Conservation (phyloP, 148 eudicot species). For the Cornus kousa region DNA sequence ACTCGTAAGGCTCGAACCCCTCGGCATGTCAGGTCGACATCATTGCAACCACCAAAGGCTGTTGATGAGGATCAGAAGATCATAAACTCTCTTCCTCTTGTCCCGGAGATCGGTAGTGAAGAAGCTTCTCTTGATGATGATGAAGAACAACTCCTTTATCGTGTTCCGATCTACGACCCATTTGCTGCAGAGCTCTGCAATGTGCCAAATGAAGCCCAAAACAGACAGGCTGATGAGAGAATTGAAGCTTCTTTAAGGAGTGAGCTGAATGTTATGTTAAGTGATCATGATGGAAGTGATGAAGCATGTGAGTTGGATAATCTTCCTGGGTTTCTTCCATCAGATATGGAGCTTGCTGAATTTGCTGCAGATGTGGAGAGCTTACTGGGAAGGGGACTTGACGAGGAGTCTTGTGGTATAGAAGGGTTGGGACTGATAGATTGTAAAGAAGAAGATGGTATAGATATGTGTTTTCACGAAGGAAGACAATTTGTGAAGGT, state of each 20-base stretch:
- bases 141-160: conserved; percentile 34
- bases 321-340: conserved; percentile 42
- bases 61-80: background rate
- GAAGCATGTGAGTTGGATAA: conserved; percentile 26
- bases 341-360: conserved; percentile 49
- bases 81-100: conserved; percentile 18
- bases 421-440: conserved; percentile 22
- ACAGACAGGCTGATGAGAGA: background rate
- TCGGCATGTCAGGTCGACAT: conserved; percentile 18
- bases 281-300: background rate
- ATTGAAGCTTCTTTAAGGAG: background rate
- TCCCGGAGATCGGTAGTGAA: conserved; percentile 40
- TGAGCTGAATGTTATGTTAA: background rate
- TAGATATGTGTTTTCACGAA: conserved; percentile 11
- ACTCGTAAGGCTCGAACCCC: conserved; percentile 39
- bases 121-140: conserved; percentile 24
- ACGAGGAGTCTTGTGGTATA: conserved; percentile 20
- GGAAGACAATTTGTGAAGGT: conserved; percentile 22
- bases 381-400: conserved; percentile 31
- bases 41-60: background rate
- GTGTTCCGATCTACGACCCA: conserved; percentile 44
- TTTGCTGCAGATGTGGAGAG: conserved; percentile 54
- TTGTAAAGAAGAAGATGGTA: conserved; percentile 26
- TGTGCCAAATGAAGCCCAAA: conserved; percentile 10
- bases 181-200: conserved; percentile 24